A percentile compares a stretch with the other conserved stretches of the same genome.
Evolutionary conservation across 2,329 filamentous ascomycete species (phyloP).

Genomic region (Metarhizium anisopliae): DNA sequence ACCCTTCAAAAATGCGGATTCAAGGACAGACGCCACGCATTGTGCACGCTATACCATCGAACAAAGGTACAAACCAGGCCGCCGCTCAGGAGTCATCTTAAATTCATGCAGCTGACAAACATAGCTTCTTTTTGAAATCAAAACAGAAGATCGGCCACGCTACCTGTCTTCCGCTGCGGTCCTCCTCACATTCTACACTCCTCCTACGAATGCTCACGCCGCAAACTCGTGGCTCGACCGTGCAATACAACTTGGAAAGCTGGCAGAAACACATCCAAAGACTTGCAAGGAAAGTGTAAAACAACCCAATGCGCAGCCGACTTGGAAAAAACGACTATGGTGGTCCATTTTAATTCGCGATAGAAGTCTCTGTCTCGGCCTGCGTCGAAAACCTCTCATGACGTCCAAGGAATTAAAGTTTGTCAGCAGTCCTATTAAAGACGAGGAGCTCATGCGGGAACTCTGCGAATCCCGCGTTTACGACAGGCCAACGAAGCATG

Average conservation of each 20-base stretch:
- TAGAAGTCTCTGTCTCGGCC: not conserved
- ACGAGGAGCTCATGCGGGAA: not conserved
- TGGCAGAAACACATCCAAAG: not conserved
- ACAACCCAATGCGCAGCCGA: not conserved
- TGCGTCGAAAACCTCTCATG: not conserved
- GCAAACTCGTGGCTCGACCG: not conserved
- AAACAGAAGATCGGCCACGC: not conserved
- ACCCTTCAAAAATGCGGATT: not conserved
- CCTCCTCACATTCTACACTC: not conserved
- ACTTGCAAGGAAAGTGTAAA: not conserved
- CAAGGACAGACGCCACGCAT: not conserved
- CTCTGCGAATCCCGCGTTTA: not conserved
- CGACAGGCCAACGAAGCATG: not conserved
- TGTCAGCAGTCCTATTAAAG: not conserved
- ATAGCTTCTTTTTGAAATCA: not conserved
- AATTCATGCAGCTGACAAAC: not conserved
- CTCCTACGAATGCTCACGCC: not conserved
- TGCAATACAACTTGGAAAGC: not conserved
- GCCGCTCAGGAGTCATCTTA: not conserved
- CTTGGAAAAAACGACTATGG: constrained; percentile 1
- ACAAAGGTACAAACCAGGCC: not conserved
- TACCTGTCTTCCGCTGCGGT: not conserved
- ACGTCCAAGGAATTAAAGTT: not conserved
- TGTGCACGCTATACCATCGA: not conserved
- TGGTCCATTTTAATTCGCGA: constrained; percentile 1